A percentile compares a stretch with the other conserved stretches of the same genome.
Conservation (phyloP, 352 stramenopile species). For the Pythium brachiatum region DNA sequence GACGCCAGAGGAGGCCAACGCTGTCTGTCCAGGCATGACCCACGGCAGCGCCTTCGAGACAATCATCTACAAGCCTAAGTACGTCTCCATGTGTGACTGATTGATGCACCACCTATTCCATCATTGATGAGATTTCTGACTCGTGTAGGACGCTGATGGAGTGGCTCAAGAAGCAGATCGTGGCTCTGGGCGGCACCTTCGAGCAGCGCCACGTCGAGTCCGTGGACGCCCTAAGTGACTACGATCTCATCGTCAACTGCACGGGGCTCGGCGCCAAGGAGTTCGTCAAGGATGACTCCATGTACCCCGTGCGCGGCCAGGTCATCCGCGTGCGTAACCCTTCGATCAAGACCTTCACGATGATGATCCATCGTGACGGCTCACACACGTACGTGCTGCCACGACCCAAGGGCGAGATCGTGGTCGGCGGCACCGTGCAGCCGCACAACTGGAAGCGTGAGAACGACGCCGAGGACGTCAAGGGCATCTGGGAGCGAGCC, state of each 20-base stretch:
- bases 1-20: slow-evolving; percentile 32
- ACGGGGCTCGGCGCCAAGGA: slow-evolving; percentile 40
- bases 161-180: slow-evolving; percentile 46
- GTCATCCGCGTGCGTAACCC: slow-evolving; percentile 37
- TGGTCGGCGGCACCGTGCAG: slow-evolving; percentile 65
- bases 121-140: neutral
- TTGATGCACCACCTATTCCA: neutral
- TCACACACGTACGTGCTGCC: slow-evolving; percentile 72
- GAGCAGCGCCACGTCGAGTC: slow-evolving; percentile 37
- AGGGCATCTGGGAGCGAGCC: slow-evolving; percentile 52
- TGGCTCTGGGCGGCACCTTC: slow-evolving; percentile 42
- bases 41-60: slow-evolving; percentile 57
- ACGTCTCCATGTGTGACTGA: neutral
- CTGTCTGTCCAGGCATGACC: slow-evolving; percentile 36
- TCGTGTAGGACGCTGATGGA: slow-evolving; percentile 45
- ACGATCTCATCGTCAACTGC: slow-evolving; percentile 64
- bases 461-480: slow-evolving; percentile 39
- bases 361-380: slow-evolving; percentile 39
- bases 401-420: slow-evolving; percentile 52
- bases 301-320: slow-evolving; percentile 62
- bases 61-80: slow-evolving; percentile 66
- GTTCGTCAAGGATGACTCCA: slow-evolving; percentile 38
- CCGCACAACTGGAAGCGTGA: slow-evolving; percentile 48
- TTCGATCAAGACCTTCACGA: slow-evolving; percentile 45
- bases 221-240: slow-evolving; percentile 34